phyloP scores from a whole-genome alignment of 73 alveolate genomes.

The Halteria grandinella region DNA sequence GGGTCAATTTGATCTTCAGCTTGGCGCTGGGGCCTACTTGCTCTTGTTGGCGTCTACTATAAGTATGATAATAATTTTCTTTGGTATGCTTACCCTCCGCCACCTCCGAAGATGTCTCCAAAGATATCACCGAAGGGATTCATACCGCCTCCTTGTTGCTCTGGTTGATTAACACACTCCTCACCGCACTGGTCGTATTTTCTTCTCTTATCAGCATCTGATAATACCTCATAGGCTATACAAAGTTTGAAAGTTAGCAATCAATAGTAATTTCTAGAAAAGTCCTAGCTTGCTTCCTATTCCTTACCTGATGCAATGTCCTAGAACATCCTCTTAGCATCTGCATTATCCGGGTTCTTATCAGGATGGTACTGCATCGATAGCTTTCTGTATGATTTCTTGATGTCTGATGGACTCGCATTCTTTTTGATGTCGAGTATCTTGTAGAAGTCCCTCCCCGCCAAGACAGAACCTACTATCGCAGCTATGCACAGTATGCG shows the following conservation, averaged over 20 bases:
- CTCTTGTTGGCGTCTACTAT: slow-evolving; percentile 51
- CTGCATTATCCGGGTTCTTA: slow-evolving; percentile 86
- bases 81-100: too few relatives aligned
- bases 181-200: slow-evolving; percentile 86
- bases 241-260: background rate
- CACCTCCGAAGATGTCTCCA: slow-evolving; percentile 82
- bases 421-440: slow-evolving; percentile 77
- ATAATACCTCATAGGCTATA: slow-evolving; percentile 84
- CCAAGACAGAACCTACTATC: too few relatives aligned
- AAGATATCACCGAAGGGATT: slow-evolving; percentile 83
- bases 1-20: slow-evolving; percentile 74
- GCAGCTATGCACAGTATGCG: too few relatives aligned
- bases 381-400: slow-evolving; percentile 88
- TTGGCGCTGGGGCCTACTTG: slow-evolving; percentile 76
- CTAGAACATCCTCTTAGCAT: slow-evolving; percentile 54
- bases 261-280: too few relatives aligned
- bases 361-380: slow-evolving; percentile 92
- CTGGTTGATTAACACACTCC: slow-evolving; percentile 77
- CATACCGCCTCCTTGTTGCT: slow-evolving; percentile 56
- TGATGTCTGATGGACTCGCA: slow-evolving; percentile 88
- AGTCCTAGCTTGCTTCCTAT: too few relatives aligned
- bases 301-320: slow-evolving; percentile 56
- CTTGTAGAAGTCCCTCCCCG: slow-evolving; percentile 78
- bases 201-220: slow-evolving; percentile 83
- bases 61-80: too few relatives aligned